phyloP scores from a whole-genome alignment of 345 rosid genomes.

The Eucalyptus grandis region DNA sequence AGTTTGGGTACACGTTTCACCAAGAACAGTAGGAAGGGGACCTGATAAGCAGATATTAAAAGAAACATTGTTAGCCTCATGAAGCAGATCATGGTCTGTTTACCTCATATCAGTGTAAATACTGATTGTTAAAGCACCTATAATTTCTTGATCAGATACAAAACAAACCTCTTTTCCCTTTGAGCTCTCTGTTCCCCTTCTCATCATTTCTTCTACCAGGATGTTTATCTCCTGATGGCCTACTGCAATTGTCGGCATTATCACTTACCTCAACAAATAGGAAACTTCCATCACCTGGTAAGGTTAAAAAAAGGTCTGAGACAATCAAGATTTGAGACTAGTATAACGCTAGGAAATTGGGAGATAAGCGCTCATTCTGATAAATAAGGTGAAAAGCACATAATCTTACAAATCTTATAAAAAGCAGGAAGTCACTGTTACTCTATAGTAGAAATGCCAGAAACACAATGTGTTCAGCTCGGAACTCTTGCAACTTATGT shows the following conservation, averaged over 20 bases:
- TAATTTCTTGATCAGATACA: neutral
- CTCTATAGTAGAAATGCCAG: neutral
- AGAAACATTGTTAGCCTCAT: neutral
- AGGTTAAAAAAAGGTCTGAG: neutral
- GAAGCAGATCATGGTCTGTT: neutral
- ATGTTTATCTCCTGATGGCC: neutral
- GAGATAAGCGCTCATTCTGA: neutral
- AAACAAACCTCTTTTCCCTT: neutral
- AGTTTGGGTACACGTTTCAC: neutral
- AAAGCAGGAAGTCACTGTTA: neutral
- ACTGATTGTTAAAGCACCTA: neutral
- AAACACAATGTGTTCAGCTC: neutral
- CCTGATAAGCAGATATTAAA: neutral
- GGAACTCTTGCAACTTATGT: neutral
- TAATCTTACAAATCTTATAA: neutral
- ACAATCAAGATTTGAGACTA: neutral
- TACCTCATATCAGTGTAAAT: neutral
- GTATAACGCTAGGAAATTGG: neutral
- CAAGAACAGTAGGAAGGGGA: neutral
- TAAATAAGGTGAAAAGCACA: neutral
- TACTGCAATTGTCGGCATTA: slow-evolving; percentile 6
- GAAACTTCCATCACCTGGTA: neutral
- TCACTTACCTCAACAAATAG: neutral
- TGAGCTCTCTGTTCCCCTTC: neutral
- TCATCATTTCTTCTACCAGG: neutral